These are phyloP conservation scores for Warburgia ugandensis DNA, from an alignment of 164 flowering plant species.

Conservation along the genomic window DNA sequence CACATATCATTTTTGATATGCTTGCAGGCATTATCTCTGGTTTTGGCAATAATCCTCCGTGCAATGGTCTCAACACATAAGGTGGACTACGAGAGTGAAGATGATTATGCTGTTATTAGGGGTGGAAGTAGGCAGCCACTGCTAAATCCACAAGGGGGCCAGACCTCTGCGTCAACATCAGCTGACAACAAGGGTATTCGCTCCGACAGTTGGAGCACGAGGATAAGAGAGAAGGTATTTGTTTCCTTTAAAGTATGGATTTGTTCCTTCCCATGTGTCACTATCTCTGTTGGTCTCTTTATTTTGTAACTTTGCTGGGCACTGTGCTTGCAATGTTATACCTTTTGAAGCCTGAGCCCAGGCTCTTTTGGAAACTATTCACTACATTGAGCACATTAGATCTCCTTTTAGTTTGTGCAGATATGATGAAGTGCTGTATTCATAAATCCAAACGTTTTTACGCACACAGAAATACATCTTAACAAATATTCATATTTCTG, in stretches of 20 bases:
- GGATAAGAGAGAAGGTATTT: constrained; percentile 72
- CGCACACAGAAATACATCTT: too few relatives aligned
- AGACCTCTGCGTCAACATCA: constrained; percentile 35
- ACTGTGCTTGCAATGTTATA: not conserved
- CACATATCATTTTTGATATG: not conserved
- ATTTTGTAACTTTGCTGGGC: not conserved
- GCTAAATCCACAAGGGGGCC: constrained; percentile 34
- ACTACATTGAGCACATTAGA: not conserved
- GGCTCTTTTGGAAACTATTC: not conserved
- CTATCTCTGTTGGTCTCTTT: not conserved
- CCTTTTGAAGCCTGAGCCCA: not conserved
- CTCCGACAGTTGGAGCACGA: constrained; percentile 59
- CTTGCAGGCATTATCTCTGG: constrained; percentile 51
- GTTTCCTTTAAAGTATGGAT: not conserved
- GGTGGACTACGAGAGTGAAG: constrained; percentile 40
- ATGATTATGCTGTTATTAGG: constrained; percentile 34
- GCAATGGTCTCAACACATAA: constrained; percentile 44
- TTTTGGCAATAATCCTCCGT: constrained; percentile 48
- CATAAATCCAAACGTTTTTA: too few relatives aligned
- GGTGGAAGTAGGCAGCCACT: constrained; percentile 50
- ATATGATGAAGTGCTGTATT: not conserved
- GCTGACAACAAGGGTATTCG: constrained; percentile 28
- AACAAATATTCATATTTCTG: not conserved
- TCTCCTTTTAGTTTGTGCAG: not conserved
- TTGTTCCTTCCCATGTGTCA: not conserved